Evolutionary conservation across 352 stramenopile species (phyloP), one percentile per base, ranked within the genome.

Genomic region (Phytophthora constricta): DNA sequence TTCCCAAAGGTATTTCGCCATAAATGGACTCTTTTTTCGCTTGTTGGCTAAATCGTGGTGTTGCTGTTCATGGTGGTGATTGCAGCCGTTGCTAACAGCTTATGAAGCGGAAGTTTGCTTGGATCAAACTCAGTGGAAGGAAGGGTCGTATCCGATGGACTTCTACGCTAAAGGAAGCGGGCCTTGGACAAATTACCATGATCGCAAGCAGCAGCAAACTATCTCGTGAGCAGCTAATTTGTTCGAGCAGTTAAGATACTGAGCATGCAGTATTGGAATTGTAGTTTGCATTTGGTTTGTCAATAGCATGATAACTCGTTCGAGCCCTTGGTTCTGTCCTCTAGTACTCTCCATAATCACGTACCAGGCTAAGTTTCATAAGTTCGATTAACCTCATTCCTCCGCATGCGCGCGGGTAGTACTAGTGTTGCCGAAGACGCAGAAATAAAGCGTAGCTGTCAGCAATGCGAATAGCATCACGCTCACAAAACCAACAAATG

Each of bases 61-160:
- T n/a, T n/a, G n/a, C n/a, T n/a, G n/a, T n/a, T n/a, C n/a, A n/a
- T n/a, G n/a, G n/a, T n/a, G n/a, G n/a, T n/a, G n/a, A n/a, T n/a
- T 56, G 17, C 48, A 92, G 77, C 97, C 98, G 8, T 80, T 99
- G 26, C 80, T 99, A 39, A 99, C 94, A 59, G 87, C 97, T 0
- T 99, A 99, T 68, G 98, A 99, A 72, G 87, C 97, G 10, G 94
- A 99, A 81, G 97, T 99, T 1, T 96, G 87, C 46, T 68, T 99
- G 23, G 96, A 95, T 47, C 84, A 96, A 68, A 84, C 80, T 5
- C 62, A 88, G 45, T 98, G 92, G 91, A 79, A 84, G 45, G 82
- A 97, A 25, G 84, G 76, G 5, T 74, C 80, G 16, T 99, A 99
- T 86, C 98, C 98, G 16, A 99, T 99, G 98, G 98, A 99, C 62